Evolutionary conservation across 2,329 filamentous ascomycete genomes (phyloP).

Genomic region (Juglanconis sp.): DNA sequence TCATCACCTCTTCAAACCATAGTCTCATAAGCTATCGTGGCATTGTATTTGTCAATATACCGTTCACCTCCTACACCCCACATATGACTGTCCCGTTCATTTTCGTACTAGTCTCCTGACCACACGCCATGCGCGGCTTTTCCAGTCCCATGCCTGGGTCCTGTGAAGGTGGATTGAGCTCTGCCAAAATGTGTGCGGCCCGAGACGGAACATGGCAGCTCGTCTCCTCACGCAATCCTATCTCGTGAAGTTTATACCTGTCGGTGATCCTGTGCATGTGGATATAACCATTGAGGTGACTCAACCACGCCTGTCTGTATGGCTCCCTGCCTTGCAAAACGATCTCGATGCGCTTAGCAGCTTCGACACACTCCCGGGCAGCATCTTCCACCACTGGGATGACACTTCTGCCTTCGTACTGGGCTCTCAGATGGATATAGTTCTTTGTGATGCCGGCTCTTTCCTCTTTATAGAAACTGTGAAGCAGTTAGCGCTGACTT

Average conservation of each 20-base stretch:
- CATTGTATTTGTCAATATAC: no score
- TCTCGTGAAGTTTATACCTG: background rate
- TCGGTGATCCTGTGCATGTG: constrained; percentile 3
- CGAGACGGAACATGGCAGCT: background rate
- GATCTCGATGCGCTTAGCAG: background rate
- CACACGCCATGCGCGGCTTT: no score
- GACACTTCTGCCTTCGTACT: constrained; percentile 1
- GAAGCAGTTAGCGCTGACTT: no score
- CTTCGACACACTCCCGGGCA: background rate
- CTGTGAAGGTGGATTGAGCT: no score
- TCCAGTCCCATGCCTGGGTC: no score
- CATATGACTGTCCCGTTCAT: no score
- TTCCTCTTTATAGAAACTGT: constrained; percentile 7
- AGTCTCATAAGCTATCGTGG: no score
- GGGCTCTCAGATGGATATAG: constrained; percentile 2
- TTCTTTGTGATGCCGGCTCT: background rate
- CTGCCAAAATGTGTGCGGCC: no score
- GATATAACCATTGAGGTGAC: background rate
- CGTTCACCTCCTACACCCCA: no score
- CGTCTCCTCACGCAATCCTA: background rate
- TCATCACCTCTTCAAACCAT: no score
- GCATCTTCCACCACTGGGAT: background rate
- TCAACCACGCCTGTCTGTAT: background rate
- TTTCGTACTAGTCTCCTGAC: no score
- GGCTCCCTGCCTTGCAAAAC: background rate